A percentile compares a stretch with the other conserved stretches of the same genome.
Conservation (phyloP, 1,284 basidiomycete genomes). For the Naganishia albida region DNA sequence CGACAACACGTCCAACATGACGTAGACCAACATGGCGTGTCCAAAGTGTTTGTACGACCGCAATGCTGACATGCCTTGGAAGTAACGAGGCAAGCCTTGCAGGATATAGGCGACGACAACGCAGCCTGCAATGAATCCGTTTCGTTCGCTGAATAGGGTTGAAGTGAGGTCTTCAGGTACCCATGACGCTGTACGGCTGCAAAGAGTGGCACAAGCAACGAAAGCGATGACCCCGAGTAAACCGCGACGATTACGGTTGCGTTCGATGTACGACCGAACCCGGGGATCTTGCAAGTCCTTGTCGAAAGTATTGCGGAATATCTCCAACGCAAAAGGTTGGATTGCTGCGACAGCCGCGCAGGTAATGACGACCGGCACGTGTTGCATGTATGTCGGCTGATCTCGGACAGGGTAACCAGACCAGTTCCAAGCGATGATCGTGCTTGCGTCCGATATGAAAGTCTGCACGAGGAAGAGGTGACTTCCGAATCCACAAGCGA, state of each 20-base stretch:
- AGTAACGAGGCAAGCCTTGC: conserved; percentile 36
- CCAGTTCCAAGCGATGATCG: conserved; percentile 88
- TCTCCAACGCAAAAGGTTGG: conserved; percentile 55
- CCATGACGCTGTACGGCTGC: conserved; percentile 3
- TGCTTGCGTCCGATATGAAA: conserved; percentile 75
- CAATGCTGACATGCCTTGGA: conserved; percentile 54
- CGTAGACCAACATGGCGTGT: conserved; percentile 65
- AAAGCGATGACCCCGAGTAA: not conserved
- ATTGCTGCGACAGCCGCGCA: conserved; percentile 57
- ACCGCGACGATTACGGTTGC: not conserved
- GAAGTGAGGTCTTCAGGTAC: not conserved
- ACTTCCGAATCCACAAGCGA: conserved; percentile 65
- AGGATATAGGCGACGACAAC: conserved; percentile 68
- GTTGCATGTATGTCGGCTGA: conserved; percentile 68
- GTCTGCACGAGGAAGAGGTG: conserved; percentile 77
- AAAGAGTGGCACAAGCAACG: conserved; percentile 1
- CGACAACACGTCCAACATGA: conserved; percentile 67
- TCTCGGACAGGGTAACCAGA: conserved; percentile 78
- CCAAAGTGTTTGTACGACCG: conserved; percentile 58
- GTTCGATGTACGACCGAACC: not conserved
- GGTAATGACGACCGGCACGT: conserved; percentile 67
- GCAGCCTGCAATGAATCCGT: conserved; percentile 71
- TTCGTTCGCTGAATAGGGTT: conserved; percentile 60
- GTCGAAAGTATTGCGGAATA: conserved; percentile 54
- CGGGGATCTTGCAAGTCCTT: conserved; percentile 45